These are phyloP conservation scores for Pichia sp. DNA, from an alignment of 1,139 yeast genomes.

Conservation along the genomic window DNA sequence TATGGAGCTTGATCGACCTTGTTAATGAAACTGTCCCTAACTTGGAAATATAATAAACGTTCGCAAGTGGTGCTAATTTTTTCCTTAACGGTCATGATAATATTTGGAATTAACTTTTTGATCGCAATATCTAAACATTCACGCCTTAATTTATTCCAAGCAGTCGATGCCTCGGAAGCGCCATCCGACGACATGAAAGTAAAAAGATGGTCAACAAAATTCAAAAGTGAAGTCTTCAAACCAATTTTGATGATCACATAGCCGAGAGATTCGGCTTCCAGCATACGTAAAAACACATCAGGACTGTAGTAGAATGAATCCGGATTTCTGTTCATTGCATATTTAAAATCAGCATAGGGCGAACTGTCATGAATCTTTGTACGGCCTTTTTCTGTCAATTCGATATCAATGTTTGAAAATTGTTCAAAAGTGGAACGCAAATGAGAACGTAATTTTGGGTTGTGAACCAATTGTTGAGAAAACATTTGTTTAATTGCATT, in stretches of 20 bases:
- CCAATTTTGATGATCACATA: constrained; percentile 45
- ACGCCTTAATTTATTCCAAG: constrained; percentile 80
- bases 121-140: constrained; percentile 63
- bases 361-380: constrained; percentile 74
- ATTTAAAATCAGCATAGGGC: constrained; percentile 85
- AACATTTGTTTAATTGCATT: constrained; percentile 66
- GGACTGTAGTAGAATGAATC: constrained; percentile 71
- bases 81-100: constrained; percentile 77
- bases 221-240: constrained; percentile 27
- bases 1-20: constrained; percentile 91
- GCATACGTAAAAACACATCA: constrained; percentile 79
- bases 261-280: constrained; percentile 79
- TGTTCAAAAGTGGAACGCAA: constrained; percentile 66
- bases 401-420: constrained; percentile 67
- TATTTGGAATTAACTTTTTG: constrained; percentile 60
- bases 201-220: constrained; percentile 44
- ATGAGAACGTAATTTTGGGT: constrained; percentile 74
- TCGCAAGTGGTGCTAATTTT: constrained; percentile 76
- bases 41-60: constrained; percentile 60
- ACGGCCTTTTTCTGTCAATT: constrained; percentile 83
- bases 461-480: constrained; percentile 76
- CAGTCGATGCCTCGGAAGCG: constrained; percentile 69
- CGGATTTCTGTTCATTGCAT: constrained; percentile 77
- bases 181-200: constrained; percentile 74
- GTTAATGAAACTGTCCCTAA: constrained; percentile 63